Evolutionary conservation across 164 flowering plant genomes (phyloP).

Genomic region (Aristolochia contorta): DNA sequence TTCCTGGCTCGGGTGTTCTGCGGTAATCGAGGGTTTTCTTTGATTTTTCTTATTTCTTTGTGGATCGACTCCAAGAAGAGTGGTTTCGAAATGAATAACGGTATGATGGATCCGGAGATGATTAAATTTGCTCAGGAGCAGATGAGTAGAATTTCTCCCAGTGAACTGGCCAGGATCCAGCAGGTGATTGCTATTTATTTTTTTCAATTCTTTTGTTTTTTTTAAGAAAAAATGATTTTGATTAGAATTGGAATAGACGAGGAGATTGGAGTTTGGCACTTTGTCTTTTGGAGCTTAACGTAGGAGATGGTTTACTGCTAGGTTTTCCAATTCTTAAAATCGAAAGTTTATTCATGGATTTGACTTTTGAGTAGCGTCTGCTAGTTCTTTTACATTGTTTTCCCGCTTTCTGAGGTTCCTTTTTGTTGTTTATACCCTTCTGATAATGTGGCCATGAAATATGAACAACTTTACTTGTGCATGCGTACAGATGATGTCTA

Average conservation of each 20-base stretch:
- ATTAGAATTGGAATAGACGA: not conserved
- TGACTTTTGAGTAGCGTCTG: not conserved
- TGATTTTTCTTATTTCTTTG: no score
- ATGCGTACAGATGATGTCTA: slow-evolving; percentile 77
- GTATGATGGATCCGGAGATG: slow-evolving; percentile 91
- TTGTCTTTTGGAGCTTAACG: not conserved
- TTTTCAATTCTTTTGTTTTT: not conserved
- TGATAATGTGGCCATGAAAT: not conserved
- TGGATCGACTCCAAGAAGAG: no score
- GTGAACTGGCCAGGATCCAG: slow-evolving; percentile 72
- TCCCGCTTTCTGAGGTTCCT: not conserved
- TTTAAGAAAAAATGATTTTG: not conserved
- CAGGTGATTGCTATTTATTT: slow-evolving; percentile 37
- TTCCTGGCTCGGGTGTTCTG: no score
- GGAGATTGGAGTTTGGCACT: not conserved
- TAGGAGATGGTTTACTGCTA: not conserved
- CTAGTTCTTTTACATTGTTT: not conserved
- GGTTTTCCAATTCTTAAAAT: not conserved
- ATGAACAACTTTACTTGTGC: not conserved
- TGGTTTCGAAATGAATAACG: slow-evolving; percentile 28
- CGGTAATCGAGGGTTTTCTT: no score
- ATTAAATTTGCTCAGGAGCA: slow-evolving; percentile 82
- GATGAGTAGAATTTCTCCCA: slow-evolving; percentile 86
- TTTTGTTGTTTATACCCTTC: not conserved
- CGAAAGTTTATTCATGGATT: not conserved